Percentiles rank a stretch among this genome's conserved stretches.
Conservation (phyloP, 2,329 filamentous ascomycete genomes). For the Pseudogymnoascus sp. region DNA sequence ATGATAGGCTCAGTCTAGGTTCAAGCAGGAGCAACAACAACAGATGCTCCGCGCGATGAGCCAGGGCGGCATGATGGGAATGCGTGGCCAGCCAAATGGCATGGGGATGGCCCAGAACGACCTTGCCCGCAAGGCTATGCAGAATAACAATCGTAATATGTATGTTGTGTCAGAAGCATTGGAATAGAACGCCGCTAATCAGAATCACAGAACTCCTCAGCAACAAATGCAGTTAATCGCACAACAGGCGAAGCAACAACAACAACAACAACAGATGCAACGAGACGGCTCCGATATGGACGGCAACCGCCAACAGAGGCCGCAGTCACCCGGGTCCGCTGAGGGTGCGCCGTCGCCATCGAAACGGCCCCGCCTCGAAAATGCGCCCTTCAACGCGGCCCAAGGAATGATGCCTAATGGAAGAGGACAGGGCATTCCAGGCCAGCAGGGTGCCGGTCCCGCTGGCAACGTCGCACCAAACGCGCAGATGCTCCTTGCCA, state of each 20-base stretch:
- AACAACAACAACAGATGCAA: slow-evolving; percentile 61
- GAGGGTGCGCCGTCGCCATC: slow-evolving; percentile 89
- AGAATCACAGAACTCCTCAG: slow-evolving; percentile 31
- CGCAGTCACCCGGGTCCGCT: slow-evolving; percentile 71
- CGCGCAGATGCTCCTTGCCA: slow-evolving; percentile 54
- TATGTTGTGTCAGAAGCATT: slow-evolving; percentile 34
- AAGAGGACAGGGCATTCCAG: slow-evolving; percentile 62
- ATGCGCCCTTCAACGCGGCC: slow-evolving; percentile 63
- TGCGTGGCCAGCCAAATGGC: slow-evolving; percentile 58
- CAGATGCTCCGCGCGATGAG: slow-evolving; percentile 65
- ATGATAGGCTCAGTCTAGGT: slow-evolving; percentile 54
- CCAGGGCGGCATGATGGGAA: slow-evolving; percentile 61
- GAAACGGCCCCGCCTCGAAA: slow-evolving; percentile 78
- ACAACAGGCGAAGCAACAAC: slow-evolving; percentile 62
- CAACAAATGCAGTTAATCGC: slow-evolving; percentile 65
- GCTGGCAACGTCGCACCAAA: slow-evolving; percentile 38
- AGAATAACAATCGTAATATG: slow-evolving; percentile 63
- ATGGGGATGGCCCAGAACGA: slow-evolving; percentile 50
- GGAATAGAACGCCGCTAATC: not conserved
- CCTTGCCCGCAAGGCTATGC: slow-evolving; percentile 67
- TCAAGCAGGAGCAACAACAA: slow-evolving; percentile 69
- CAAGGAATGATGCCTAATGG: slow-evolving; percentile 65
- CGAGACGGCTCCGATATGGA: slow-evolving; percentile 82
- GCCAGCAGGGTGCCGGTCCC: slow-evolving; percentile 51
- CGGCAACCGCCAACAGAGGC: slow-evolving; percentile 64